A percentile compares a stretch with the other conserved stretches of the same genome.
phyloP scores from a whole-genome alignment of 139 green algal genomes.

The Chlorella sp. region DNA sequence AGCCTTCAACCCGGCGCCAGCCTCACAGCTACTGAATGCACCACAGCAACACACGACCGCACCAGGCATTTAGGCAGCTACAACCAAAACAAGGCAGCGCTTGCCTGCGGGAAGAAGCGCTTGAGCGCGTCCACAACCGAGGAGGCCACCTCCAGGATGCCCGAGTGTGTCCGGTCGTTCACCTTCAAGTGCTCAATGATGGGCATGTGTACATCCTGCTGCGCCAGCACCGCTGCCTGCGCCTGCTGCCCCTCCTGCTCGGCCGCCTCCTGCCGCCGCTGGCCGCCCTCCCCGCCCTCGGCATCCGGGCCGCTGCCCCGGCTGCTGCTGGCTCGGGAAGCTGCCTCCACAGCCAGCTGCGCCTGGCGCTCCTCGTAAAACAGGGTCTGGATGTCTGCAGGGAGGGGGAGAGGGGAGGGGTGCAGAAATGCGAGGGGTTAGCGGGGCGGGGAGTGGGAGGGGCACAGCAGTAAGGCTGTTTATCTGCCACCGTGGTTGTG shows the following conservation, averaged over 20 bases:
- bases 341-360: not conserved
- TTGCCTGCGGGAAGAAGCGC: conserved; percentile 63
- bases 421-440: too few relatives aligned
- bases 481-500: too few relatives aligned
- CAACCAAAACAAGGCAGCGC: too few relatives aligned
- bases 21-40: too few relatives aligned
- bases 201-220: conserved; percentile 40
- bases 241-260: not conserved
- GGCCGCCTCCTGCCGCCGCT: not conserved
- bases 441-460: too few relatives aligned
- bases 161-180: conserved; percentile 74
- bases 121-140: conserved; percentile 69
- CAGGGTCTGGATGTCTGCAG: conserved; percentile 63
- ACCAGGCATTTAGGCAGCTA: too few relatives aligned
- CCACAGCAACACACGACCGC: too few relatives aligned
- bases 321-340: too few relatives aligned
- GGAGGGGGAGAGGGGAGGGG: not conserved
- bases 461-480: too few relatives aligned
- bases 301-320: too few relatives aligned
- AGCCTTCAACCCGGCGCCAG: too few relatives aligned
- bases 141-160: conserved; percentile 74
- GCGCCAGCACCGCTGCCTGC: not conserved
- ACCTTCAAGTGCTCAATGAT: conserved; percentile 41
- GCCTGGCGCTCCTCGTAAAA: conserved; percentile 55
- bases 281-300: too few relatives aligned